phyloP scores from a whole-genome alignment of 1,139 yeast species.

The Yamadazyma kanchanaburiensis region DNA sequence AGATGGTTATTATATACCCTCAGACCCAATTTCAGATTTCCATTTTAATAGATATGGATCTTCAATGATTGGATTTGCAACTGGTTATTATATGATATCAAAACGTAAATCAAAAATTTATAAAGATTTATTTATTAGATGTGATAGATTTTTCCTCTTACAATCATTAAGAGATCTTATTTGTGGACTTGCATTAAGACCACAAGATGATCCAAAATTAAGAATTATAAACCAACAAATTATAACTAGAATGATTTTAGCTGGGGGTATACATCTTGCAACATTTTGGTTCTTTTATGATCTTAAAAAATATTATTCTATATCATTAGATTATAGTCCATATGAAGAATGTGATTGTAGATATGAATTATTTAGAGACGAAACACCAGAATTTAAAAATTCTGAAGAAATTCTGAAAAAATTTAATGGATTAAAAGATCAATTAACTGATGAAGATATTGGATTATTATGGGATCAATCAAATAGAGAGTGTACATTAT shows the following conservation, averaged over 20 bases:
- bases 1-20: too few relatives aligned
- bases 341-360: conserved; percentile 10
- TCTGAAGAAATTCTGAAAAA: conserved; percentile 18
- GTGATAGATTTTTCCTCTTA: too few relatives aligned
- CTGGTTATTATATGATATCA: too few relatives aligned
- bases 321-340: conserved; percentile 23
- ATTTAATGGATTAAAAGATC: conserved; percentile 10
- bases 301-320: conserved; percentile 19
- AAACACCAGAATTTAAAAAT: conserved; percentile 11
- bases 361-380: conserved; percentile 14
- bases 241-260: conserved; percentile 35
- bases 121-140: too few relatives aligned
- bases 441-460: conserved; percentile 11
- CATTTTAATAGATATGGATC: too few relatives aligned
- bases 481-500: conserved; percentile 14
- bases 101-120: too few relatives aligned
- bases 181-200: conserved; percentile 21
- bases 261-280: conserved; percentile 42
- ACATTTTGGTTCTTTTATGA: conserved; percentile 36
- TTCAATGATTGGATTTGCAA: too few relatives aligned
- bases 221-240: conserved; percentile 30
- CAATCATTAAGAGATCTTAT: conserved; percentile 32
- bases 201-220: conserved; percentile 34
- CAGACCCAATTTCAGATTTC: too few relatives aligned
- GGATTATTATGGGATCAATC: conserved; percentile 17